Conservation (phyloP, 495 filamentous ascomycete genomes). For the Lineolata rhizophorae region DNA sequence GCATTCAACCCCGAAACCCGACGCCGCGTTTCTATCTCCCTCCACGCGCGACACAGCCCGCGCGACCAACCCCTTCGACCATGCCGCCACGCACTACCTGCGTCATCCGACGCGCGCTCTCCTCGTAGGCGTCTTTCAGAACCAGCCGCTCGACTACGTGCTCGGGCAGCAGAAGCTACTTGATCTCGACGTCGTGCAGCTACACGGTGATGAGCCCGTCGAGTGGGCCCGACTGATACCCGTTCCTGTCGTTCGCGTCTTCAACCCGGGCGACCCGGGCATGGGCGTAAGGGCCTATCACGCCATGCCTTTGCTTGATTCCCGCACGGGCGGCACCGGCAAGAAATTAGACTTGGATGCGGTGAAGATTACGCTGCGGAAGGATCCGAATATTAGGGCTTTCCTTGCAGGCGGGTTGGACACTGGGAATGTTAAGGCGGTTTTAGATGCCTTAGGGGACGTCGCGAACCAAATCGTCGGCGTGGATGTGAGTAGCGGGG, state of each 20-base stretch:
- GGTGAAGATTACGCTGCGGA: constrained; percentile 37
- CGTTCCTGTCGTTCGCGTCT: constrained; percentile 72
- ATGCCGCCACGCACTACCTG: constrained; percentile 26
- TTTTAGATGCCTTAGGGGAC: constrained; percentile 33
- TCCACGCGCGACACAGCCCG: no score
- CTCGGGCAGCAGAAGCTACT: constrained; percentile 52
- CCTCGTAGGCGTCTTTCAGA: constrained; percentile 83
- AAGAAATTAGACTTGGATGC: constrained; percentile 42
- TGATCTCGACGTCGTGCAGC: constrained; percentile 72
- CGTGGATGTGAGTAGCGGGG: constrained; percentile 84
- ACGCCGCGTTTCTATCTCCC: no score
- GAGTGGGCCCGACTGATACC: constrained; percentile 80
- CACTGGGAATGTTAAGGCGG: constrained; percentile 46
- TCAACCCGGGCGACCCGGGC: constrained; percentile 46
- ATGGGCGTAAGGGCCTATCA: constrained; percentile 63
- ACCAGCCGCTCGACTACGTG: constrained; percentile 68
- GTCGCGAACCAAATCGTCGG: constrained; percentile 41
- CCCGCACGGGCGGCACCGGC: constrained; percentile 64
- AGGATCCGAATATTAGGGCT: constrained; percentile 41
- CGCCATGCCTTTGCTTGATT: constrained; percentile 61
- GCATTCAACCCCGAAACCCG: constrained; percentile 27
- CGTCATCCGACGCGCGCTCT: constrained; percentile 37
- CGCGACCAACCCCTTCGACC: constrained; percentile 22
- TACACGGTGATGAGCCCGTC: constrained; percentile 77
- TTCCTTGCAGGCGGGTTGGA: constrained; percentile 69